Conservation (phyloP, 1,284 basidiomycete genomes). For the Melanopsichium pennsylvanicum region DNA sequence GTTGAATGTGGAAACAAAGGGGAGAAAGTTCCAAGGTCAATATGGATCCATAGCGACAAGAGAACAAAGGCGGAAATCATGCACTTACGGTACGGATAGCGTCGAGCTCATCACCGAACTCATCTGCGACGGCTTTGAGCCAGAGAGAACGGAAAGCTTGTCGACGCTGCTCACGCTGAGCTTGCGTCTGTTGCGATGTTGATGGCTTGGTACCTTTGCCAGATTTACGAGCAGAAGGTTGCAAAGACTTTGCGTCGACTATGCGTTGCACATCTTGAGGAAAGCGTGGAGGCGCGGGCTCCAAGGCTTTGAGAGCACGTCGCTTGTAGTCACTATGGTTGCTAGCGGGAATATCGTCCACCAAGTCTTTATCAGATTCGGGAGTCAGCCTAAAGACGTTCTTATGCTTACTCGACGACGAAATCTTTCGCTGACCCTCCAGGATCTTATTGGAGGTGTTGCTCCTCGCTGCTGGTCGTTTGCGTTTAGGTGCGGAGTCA, state of each 20-base stretch:
- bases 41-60: too few relatives aligned
- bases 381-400: constrained; percentile 29
- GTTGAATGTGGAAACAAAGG: not conserved
- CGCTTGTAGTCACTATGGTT: not conserved
- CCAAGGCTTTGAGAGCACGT: constrained; percentile 1
- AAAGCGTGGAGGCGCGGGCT: not conserved
- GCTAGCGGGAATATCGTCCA: not conserved
- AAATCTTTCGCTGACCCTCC: not conserved
- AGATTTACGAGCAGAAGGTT: not conserved
- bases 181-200: constrained; percentile 9
- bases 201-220: not conserved
- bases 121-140: constrained; percentile 53
- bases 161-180: constrained; percentile 19
- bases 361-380: constrained; percentile 3
- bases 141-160: constrained; percentile 47
- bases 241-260: constrained; percentile 15
- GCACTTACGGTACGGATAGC: constrained; percentile 43
- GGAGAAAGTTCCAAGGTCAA: not conserved
- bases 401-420: not conserved
- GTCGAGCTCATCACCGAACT: constrained; percentile 55
- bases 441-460: not conserved
- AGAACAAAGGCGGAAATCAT: too few relatives aligned
- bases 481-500: not conserved
- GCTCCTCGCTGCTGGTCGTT: not conserved
- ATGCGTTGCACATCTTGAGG: constrained; percentile 23